Evolutionary conservation across 495 filamentous ascomycete species (phyloP), one percentile per base, ranked within the genome.

Genomic region (Tuber microsphaerosporum): DNA sequence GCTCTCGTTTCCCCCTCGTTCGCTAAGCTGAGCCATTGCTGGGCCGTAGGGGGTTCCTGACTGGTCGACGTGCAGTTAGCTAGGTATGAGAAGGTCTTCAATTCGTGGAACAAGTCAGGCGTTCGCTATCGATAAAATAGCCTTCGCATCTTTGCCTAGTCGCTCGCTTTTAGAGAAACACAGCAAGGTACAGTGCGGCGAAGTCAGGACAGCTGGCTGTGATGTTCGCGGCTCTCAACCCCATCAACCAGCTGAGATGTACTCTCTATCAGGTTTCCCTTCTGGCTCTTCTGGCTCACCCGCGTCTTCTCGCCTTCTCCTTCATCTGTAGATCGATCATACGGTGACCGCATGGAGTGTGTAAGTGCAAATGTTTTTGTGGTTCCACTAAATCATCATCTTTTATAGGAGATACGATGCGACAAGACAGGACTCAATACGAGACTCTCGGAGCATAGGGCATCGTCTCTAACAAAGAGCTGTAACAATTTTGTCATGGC

Each of bases 51-150:
- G 74, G 75, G 65, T 76, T 74, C 73, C 74, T 70, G 65, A 74
- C 44, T 74, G 37, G 76, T 73, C 71, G 72, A 80, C 65, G 73
- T 51, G 56, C 78, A 72, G 70, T 77, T 72, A 68, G 61, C 43
- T 46, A 74, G 72, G 68, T 45, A 42, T 65, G 42, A 75, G 76
- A 20, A 37, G 76, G 73, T 65, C 46, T 76, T n/a, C 70, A 80
- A 80, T 79, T 79, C 70, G 77, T 78, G 70, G 72, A 65, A 78
- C 56, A 48, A 61, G 77, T 73, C 75, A 78, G 68, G 31, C 71
- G 74, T 48, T 71, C 69, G 65, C 71, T 76, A 75, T 78, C 45
- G 77, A 78, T 79, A 70, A 75, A 79, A 75, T 73, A 37, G 72
- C 78, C 69, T 65, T 65, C 56, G 26, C 56, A 73, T 42, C 71